Percentiles rank a stretch among this genome's conserved stretches.
Evolutionary conservation across 768 basidiomycete species (phyloP).

Genomic region (Tulasnella sp.): DNA sequence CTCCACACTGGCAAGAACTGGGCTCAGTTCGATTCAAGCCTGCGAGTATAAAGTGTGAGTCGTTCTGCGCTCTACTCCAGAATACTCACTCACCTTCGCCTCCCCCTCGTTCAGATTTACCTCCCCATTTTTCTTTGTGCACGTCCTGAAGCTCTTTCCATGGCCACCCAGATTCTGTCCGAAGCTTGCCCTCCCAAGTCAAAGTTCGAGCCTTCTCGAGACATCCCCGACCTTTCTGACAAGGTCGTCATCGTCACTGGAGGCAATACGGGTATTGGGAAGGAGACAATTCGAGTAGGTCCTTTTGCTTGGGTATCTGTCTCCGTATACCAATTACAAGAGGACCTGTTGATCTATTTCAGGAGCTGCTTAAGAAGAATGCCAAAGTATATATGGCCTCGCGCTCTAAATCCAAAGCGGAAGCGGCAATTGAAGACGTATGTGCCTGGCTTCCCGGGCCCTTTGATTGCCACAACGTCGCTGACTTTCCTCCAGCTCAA

Average conservation of each 20-base stretch:
- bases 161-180: neutral
- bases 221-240: conserved; percentile 20
- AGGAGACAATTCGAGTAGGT: conserved; percentile 20
- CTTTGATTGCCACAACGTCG: neutral
- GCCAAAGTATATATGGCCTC: conserved; percentile 26
- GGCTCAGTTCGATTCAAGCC: neutral
- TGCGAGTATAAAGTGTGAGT: neutral
- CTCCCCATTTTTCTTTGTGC: neutral
- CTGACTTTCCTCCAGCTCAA: conserved; percentile 3
- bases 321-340: neutral
- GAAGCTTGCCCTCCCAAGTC: conserved; percentile 9
- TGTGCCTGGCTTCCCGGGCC: neutral
- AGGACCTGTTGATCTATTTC: neutral
- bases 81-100: neutral
- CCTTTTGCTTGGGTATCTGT: neutral
- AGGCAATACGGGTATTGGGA: conserved; percentile 23
- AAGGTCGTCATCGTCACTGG: conserved; percentile 21
- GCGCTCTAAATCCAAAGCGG: conserved; percentile 11
- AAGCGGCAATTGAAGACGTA: conserved; percentile 18
- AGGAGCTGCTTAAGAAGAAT: conserved; percentile 11
- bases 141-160: neutral
- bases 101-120: neutral
- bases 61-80: neutral
- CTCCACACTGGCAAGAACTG: neutral
- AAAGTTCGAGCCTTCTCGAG: conserved; percentile 4